phyloP scores from a whole-genome alignment of 306 rosid species.

The Senna siamea region DNA sequence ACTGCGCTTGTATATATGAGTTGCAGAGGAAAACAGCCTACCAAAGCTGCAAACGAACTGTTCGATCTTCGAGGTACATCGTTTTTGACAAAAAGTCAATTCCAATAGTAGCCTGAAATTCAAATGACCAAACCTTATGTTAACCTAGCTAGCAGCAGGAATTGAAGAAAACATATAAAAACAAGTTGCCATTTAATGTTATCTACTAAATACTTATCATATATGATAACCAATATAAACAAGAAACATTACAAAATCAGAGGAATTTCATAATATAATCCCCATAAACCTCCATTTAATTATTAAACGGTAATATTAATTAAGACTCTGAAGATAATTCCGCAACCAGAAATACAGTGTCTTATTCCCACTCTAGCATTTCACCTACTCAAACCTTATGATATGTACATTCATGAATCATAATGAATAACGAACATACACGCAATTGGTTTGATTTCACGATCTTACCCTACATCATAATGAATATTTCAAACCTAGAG shows the following conservation, averaged over 20 bases:
- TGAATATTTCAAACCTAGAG: not conserved
- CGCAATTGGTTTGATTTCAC: slow-evolving; percentile 8
- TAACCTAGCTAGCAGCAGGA: slow-evolving; percentile 20
- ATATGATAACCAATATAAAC: not conserved
- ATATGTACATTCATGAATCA: not conserved
- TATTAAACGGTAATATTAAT: not conserved
- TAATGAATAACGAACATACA: not conserved
- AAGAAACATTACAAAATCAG: slow-evolving; percentile 1
- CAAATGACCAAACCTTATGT: slow-evolving; percentile 21
- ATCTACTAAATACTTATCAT: not conserved
- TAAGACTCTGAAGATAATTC: slow-evolving; percentile 26
- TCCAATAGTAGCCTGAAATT: slow-evolving; percentile 78
- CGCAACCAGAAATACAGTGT: not conserved
- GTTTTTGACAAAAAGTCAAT: slow-evolving; percentile 85
- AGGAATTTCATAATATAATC: not conserved
- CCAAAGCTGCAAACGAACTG: slow-evolving; percentile 90
- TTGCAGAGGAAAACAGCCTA: slow-evolving; percentile 38
- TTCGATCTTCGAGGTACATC: slow-evolving; percentile 87
- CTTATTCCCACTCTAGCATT: slow-evolving; percentile 24
- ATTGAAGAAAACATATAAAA: not conserved
- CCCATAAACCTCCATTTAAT: not conserved
- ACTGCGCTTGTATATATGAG: not conserved
- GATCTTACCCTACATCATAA: not conserved
- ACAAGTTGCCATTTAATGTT: not conserved
- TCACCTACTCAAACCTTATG: not conserved